Conservation (phyloP, 1,139 yeast genomes). For the Kodamaea ohmeri region DNA sequence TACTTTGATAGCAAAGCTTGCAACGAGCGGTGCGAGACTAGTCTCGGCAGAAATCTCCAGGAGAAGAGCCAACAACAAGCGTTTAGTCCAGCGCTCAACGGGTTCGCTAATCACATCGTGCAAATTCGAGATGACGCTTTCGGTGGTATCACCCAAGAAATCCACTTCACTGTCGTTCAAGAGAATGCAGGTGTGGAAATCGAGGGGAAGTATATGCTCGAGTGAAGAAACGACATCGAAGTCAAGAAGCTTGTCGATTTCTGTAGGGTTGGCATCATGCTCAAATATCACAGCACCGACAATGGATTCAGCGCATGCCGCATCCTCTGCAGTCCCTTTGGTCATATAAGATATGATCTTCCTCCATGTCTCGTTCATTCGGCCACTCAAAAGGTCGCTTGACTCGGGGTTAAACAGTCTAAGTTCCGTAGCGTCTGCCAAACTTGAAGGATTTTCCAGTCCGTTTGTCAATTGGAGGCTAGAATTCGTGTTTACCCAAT, state of each 20-base stretch:
- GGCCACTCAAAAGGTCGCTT: too few relatives aligned
- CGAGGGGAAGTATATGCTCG: conserved; percentile 27
- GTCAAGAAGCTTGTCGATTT: conserved; percentile 18
- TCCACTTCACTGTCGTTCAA: conserved; percentile 24
- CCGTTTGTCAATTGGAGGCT: neutral
- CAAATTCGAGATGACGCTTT: conserved; percentile 15
- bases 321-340: conserved; percentile 18
- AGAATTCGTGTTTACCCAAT: neutral
- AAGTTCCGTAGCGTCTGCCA: too few relatives aligned
- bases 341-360: conserved; percentile 12
- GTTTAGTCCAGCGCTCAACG: conserved; percentile 29
- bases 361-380: conserved; percentile 18
- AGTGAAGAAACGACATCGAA: conserved; percentile 18
- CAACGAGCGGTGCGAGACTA: conserved; percentile 24
- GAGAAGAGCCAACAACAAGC: conserved; percentile 33
- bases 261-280: conserved; percentile 15
- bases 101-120: conserved; percentile 6
- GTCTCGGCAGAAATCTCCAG: conserved; percentile 28
- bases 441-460: neutral
- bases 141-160: conserved; percentile 16
- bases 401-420: too few relatives aligned
- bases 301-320: conserved; percentile 36
- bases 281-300: conserved; percentile 37
- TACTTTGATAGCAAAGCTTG: conserved; percentile 25
- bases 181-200: conserved; percentile 32